phyloP scores from a whole-genome alignment of 176 grass and related monocot genomes.

The Hordeum marinum region DNA sequence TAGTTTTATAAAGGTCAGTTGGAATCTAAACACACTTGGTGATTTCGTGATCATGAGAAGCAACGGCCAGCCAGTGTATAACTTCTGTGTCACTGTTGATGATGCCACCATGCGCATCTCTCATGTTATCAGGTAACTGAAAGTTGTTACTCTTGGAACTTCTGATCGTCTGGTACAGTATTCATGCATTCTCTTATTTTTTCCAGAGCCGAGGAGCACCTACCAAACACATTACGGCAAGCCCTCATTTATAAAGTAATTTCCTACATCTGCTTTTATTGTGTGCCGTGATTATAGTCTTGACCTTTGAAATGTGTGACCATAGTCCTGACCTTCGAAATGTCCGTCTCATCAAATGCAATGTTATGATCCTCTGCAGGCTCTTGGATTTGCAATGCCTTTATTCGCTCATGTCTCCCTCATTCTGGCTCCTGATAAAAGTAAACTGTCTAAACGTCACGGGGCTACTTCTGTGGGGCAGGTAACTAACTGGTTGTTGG shows the following conservation, averaged over 20 bases:
- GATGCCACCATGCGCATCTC: constrained; percentile 94
- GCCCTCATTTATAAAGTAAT: constrained; percentile 95
- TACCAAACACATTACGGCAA: constrained; percentile 95
- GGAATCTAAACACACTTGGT: constrained; percentile 86
- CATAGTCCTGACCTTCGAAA: not conserved
- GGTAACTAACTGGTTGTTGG: constrained; percentile 36
- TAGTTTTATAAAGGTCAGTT: constrained; percentile 98
- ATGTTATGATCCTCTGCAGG: constrained; percentile 38
- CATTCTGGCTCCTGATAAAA: constrained; percentile 97
- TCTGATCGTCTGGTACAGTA: not conserved
- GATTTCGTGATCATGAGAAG: constrained; percentile 99
- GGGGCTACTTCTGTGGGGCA: constrained; percentile 97
- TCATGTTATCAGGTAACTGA: constrained; percentile 77
- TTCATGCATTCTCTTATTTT: not conserved
- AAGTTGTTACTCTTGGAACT: not conserved
- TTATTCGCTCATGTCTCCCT: constrained; percentile 97
- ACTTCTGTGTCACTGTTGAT: constrained; percentile 98
- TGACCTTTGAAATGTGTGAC: constrained; percentile 1
- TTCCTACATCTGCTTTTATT: not conserved
- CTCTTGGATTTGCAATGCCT: constrained; percentile 94
- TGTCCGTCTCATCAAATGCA: not conserved
- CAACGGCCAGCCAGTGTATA: constrained; percentile 98
- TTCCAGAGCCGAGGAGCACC: constrained; percentile 92
- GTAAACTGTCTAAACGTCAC: constrained; percentile 97
- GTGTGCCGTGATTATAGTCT: not conserved